A percentile compares a stretch with the other conserved stretches of the same genome.
These are phyloP conservation scores for Vitis rupestris DNA, from an alignment of 164 flowering plant genomes.

Conservation along the genomic window DNA sequence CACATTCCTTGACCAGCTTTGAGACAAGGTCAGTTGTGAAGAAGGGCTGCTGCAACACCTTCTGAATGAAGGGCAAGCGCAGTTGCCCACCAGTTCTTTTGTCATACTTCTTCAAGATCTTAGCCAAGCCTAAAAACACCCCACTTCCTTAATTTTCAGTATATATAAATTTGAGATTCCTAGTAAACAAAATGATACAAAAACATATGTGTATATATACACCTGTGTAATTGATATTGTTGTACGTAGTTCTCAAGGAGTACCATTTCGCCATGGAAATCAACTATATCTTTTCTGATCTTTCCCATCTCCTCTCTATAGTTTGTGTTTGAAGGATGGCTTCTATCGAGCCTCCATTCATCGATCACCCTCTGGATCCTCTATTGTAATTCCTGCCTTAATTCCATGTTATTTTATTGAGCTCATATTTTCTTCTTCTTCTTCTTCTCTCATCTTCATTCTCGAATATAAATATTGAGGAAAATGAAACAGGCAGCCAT, in stretches of 20 bases:
- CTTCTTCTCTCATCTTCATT: no score
- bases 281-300: constrained; percentile 66
- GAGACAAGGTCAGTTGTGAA: constrained; percentile 68
- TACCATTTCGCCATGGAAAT: constrained; percentile 95
- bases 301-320: constrained; percentile 54
- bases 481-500: no score
- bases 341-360: constrained; percentile 47
- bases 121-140: constrained; percentile 61
- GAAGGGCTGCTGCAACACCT: constrained; percentile 74
- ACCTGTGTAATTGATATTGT: constrained; percentile 89
- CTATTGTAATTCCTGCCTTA: constrained; percentile 62
- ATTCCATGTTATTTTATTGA: no score
- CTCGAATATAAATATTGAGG: no score
- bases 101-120: constrained; percentile 91
- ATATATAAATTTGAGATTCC: no score
- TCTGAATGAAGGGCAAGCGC: constrained; percentile 69
- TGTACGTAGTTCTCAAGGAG: constrained; percentile 80
- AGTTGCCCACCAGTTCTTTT: constrained; percentile 73
- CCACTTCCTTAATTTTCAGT: no score
- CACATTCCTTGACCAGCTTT: constrained; percentile 76
- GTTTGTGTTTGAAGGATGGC: constrained; percentile 33
- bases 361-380: constrained; percentile 49
- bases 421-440: no score
- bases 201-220: constrained; percentile 6
- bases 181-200: background rate